Percentiles rank a stretch among this genome's conserved stretches.
Conservation (phyloP, 345 rosid species). For the Eucalyptus brandiana region DNA sequence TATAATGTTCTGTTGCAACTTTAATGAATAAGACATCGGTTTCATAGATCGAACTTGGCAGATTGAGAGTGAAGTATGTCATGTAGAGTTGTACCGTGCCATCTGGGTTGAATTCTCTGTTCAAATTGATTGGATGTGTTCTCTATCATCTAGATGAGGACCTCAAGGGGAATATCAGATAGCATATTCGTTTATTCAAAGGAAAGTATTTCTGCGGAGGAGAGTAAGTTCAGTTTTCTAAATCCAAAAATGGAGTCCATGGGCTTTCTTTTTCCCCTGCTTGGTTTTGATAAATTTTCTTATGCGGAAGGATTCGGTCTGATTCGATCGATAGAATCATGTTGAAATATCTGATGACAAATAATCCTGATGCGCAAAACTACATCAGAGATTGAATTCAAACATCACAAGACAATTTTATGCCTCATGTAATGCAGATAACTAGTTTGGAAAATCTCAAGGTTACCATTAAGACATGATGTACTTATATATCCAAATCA, state of each 20-base stretch:
- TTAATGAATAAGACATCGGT: neutral
- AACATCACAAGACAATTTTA: neutral
- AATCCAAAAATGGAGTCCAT: neutral
- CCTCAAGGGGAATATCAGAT: neutral
- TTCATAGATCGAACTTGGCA: neutral
- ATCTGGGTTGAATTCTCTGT: neutral
- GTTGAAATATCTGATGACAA: neutral
- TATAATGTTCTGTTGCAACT: neutral
- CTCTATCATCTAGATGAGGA: neutral
- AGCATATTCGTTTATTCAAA: neutral
- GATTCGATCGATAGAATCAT: neutral
- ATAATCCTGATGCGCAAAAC: neutral
- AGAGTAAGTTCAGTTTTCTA: neutral
- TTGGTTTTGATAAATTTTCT: neutral
- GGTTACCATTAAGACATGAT: neutral
- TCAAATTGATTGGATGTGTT: neutral
- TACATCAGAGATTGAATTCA: neutral
- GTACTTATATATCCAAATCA: neutral
- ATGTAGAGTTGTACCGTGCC: neutral
- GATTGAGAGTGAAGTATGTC: neutral
- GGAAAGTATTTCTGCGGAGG: neutral
- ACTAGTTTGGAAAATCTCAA: neutral
- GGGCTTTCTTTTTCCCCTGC: neutral
- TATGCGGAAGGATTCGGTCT: neutral
- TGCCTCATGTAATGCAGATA: neutral